Evolutionary conservation across 345 rosid species (phyloP), one percentile per base, ranked within the genome.

Genomic region (Eucalyptus albens): DNA sequence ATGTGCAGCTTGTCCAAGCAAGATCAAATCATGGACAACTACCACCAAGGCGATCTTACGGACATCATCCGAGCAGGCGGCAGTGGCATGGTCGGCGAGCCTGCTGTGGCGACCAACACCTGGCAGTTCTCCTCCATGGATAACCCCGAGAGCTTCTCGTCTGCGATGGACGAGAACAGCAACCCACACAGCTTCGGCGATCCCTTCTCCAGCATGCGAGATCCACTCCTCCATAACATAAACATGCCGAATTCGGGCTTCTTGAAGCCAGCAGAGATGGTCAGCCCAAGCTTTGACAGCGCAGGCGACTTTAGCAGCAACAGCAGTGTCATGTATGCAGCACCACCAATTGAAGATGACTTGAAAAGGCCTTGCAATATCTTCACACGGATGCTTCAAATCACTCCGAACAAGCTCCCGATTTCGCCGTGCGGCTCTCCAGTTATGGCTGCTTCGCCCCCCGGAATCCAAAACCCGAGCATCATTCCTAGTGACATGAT

Each of bases 201-300:
- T 90, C 99, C 99, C 17, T 97, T 96, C 89, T 93, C 94, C 53
- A 91, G 91, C 92, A 87, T 93, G 91, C 56, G 94, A 88, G 98
- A 97, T 90, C 99, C 99, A 31, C 94, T 97, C 60, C 94, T 95
- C 82, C 94, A 93, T 55, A 95, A 93, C 91, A 94, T 94, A 33
- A 88, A 92, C 92, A 90, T 89, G n/a, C 88, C 92, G 11, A 51
- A 65, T 62, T 88, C 90, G 4, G 29, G 85, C 51, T 86, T 69
- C 88, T 92, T 90, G 11, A 87, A 42, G 88, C 88, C 89, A 19
- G 60, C 92, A 65, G 88, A 89, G 44, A 67, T 87, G 88, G 88
- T 87, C 50, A 87, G 86, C 56, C 87, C 87, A 55, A 44, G 87
- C 49, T 11, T 90, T n/a, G 88, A 56, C 15, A 90, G 88, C 47